phyloP scores from a whole-genome alignment of 768 basidiomycete species.

The Serendipita indica region DNA sequence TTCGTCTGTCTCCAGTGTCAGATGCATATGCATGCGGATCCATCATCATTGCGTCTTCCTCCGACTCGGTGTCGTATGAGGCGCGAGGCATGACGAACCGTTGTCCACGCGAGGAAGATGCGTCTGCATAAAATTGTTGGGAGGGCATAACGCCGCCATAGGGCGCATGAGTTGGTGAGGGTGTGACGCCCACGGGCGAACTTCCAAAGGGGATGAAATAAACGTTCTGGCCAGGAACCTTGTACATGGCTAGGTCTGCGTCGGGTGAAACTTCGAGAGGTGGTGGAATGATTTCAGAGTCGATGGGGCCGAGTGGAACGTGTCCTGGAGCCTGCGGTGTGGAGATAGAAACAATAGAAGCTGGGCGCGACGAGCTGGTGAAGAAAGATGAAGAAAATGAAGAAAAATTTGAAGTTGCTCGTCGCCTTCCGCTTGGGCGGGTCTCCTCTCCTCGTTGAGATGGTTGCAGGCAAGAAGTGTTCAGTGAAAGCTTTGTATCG shows the following conservation, averaged over 20 bases:
- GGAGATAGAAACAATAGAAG: background rate
- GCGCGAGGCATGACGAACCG: background rate
- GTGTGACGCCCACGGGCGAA: background rate
- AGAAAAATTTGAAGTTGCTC: conserved; percentile 1
- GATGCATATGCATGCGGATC: background rate
- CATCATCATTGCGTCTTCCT: background rate
- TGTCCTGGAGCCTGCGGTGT: background rate
- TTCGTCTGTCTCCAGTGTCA: background rate
- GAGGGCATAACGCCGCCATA: background rate
- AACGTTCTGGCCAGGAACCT: conserved; percentile 7
- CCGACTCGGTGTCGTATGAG: background rate
- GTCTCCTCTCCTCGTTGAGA: background rate
- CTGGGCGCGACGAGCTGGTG: background rate
- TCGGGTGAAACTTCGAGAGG: background rate
- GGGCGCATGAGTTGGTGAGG: background rate
- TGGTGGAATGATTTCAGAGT: background rate
- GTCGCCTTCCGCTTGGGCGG: background rate
- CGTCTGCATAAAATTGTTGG: background rate
- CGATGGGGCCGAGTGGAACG: conserved; percentile 5
- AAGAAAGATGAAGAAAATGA: background rate
- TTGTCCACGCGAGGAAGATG: background rate
- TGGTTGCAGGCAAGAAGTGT: background rate
- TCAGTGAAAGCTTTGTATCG: conserved; percentile 6
- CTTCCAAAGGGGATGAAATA: background rate
- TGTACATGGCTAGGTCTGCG: background rate